These are phyloP conservation scores for Thuidium tamariscinum DNA, from an alignment of 225 moss, liverwort and hornwort genomes.

Conservation along the genomic window DNA sequence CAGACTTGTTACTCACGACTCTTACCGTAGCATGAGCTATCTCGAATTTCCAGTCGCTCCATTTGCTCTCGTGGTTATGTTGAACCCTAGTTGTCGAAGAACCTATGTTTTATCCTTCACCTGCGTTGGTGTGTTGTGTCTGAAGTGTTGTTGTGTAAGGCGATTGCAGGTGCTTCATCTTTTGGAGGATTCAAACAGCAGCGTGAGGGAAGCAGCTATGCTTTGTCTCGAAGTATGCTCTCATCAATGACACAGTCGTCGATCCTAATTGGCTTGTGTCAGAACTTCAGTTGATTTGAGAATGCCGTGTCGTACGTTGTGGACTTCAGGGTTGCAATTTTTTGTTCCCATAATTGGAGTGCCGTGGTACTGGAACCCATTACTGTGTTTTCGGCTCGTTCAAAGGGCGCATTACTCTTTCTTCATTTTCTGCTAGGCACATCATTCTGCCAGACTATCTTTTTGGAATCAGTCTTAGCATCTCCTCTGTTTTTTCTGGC, in stretches of 20 bases:
- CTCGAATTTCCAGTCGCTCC: background rate
- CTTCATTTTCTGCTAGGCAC: background rate
- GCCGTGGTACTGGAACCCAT: background rate
- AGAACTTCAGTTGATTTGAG: background rate
- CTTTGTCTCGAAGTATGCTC: conserved; percentile 77
- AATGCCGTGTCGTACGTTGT: background rate
- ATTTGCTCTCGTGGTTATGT: background rate
- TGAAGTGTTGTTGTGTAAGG: background rate
- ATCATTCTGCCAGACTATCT: background rate
- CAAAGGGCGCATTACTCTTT: background rate
- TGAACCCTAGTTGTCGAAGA: background rate
- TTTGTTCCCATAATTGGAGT: background rate
- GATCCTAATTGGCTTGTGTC: background rate
- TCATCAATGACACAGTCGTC: background rate
- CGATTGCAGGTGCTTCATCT: conserved; percentile 61
- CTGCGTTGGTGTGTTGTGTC: background rate
- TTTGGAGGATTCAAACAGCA: conserved; percentile 92
- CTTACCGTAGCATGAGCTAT: background rate
- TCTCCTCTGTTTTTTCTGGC: background rate
- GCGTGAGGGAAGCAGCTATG: conserved; percentile 95
- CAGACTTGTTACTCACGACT: background rate
- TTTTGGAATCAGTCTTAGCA: background rate
- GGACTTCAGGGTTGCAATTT: background rate
- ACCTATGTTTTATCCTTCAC: background rate
- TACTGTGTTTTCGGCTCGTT: background rate